phyloP scores from a whole-genome alignment of 2,329 filamentous ascomycete species.

The Escovopsis sp. region DNA sequence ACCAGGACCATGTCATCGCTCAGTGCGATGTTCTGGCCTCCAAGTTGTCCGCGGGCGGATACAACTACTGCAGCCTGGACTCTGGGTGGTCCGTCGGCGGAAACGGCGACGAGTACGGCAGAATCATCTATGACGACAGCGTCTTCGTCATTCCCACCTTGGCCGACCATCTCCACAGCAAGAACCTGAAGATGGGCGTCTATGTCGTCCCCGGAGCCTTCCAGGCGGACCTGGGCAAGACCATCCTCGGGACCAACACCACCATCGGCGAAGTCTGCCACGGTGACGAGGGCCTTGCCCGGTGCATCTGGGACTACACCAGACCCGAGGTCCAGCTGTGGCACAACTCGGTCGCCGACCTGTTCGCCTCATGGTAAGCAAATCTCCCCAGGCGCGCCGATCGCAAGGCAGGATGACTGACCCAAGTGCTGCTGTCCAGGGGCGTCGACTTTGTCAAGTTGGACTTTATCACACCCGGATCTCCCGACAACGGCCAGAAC shows the following conservation, averaged over 20 bases:
- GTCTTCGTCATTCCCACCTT: slow-evolving; percentile 8
- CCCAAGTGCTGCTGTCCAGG: background rate
- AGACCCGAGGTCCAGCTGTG: slow-evolving; percentile 7
- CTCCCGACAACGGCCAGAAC: slow-evolving; percentile 9
- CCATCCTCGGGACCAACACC: slow-evolving; percentile 6
- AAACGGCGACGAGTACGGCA: slow-evolving; percentile 9
- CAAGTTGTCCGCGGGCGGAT: slow-evolving; percentile 2
- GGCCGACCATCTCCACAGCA: slow-evolving; percentile 8
- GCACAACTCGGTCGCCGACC: slow-evolving; percentile 8
- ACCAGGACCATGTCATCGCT: slow-evolving; percentile 8
- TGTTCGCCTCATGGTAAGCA: slow-evolving; percentile 9
- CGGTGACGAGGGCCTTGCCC: slow-evolving; percentile 8
- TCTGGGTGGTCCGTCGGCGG: slow-evolving; percentile 10
- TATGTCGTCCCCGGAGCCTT: slow-evolving; percentile 10
- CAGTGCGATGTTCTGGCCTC: slow-evolving; percentile 8
- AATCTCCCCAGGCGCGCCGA: too few species aligned
- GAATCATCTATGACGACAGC: slow-evolving; percentile 8
- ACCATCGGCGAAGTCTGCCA: slow-evolving; percentile 9
- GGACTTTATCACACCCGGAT: slow-evolving; percentile 10
- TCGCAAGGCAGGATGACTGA: too few species aligned
- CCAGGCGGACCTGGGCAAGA: slow-evolving; percentile 8
- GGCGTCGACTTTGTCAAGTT: slow-evolving; percentile 10
- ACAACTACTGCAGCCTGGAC: slow-evolving; percentile 9
- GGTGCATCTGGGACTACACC: slow-evolving; percentile 8
- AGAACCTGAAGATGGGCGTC: slow-evolving; percentile 7